Evolutionary conservation across 345 rosid genomes (phyloP).

Genomic region (Angophora floribunda): DNA sequence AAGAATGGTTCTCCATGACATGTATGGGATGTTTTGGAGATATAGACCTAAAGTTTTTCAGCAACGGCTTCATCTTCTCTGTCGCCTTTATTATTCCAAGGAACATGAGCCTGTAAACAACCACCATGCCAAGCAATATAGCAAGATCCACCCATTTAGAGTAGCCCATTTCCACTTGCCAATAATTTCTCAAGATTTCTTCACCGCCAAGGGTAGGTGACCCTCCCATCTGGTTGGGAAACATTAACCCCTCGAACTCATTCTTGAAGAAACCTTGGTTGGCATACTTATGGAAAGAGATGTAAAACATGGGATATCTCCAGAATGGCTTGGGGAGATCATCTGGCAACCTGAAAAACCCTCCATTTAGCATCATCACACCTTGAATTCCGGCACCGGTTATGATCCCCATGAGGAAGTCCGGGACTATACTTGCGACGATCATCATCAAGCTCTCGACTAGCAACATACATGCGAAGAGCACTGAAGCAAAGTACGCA

Average conservation of each 20-base stretch:
- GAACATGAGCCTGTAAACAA: not conserved
- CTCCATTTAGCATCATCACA: not conserved
- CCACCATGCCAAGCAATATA: not conserved
- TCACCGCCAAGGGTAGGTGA: not conserved
- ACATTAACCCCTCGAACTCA: constrained; percentile 10
- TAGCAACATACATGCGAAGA: constrained; percentile 8
- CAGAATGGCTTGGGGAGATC: not conserved
- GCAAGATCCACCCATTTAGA: not conserved
- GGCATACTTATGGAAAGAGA: constrained; percentile 17
- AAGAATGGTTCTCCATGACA: not conserved
- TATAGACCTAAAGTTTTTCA: not conserved
- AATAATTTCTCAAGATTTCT: constrained; percentile 2
- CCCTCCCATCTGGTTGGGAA: constrained; percentile 2
- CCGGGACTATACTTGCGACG: not conserved
- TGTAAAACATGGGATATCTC: constrained; percentile 13
- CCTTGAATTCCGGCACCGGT: not conserved
- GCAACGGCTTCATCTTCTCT: not conserved
- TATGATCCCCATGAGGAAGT: not conserved
- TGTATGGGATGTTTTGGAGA: not conserved
- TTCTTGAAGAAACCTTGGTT: constrained; percentile 22
- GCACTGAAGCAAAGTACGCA: constrained; percentile 14
- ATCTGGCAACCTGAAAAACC: not conserved
- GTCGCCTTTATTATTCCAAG: not conserved
- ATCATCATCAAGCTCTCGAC: not conserved
- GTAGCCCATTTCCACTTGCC: not conserved